Percentiles rank a stretch among this genome's conserved stretches.
phyloP scores from a whole-genome alignment of 2,329 filamentous ascomycete genomes.

The Epichloe hybrida region DNA sequence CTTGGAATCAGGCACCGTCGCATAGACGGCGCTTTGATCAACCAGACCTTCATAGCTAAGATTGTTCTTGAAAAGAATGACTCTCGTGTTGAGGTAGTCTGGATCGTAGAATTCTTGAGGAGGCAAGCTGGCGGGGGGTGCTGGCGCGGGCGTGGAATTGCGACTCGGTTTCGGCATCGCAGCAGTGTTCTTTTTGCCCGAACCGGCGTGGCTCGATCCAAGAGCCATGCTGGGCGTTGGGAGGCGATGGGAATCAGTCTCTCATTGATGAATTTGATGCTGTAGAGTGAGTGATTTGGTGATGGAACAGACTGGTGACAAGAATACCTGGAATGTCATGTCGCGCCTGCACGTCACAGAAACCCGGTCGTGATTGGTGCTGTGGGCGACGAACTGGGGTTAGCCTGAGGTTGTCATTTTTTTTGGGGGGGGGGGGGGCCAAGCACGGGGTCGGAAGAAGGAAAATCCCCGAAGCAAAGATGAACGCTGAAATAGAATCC shows the following conservation, averaged over 20 bases:
- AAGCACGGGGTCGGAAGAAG: too few relatives aligned
- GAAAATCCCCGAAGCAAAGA: too few relatives aligned
- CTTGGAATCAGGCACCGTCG: slow-evolving; percentile 48
- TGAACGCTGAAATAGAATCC: too few relatives aligned
- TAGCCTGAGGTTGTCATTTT: too few relatives aligned
- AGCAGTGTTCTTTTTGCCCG: slow-evolving; percentile 49
- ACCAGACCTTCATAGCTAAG: slow-evolving; percentile 57
- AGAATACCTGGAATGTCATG: too few relatives aligned
- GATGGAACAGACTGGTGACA: too few relatives aligned
- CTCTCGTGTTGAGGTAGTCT: slow-evolving; percentile 52
- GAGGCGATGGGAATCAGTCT: slow-evolving; percentile 1
- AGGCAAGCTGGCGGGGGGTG: slow-evolving; percentile 36
- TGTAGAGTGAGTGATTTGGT: too few relatives aligned
- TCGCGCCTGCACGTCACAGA: too few relatives aligned
- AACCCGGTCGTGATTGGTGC: too few relatives aligned
- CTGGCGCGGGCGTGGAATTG: slow-evolving; percentile 55
- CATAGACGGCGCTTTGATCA: slow-evolving; percentile 43
- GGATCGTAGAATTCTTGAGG: slow-evolving; percentile 43
- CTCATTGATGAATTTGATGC: slow-evolving; percentile 3
- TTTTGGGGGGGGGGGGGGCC: too few relatives aligned
- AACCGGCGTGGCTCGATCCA: slow-evolving; percentile 44
- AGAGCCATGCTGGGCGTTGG: slow-evolving; percentile 36
- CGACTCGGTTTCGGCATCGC: slow-evolving; percentile 57
- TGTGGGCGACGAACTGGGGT: too few relatives aligned
- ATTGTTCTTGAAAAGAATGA: slow-evolving; percentile 40